Percentiles rank a stretch among this genome's conserved stretches.
These are phyloP conservation scores for Adansonia digitata DNA, from an alignment of 345 rosid species.

Conservation along the genomic window DNA sequence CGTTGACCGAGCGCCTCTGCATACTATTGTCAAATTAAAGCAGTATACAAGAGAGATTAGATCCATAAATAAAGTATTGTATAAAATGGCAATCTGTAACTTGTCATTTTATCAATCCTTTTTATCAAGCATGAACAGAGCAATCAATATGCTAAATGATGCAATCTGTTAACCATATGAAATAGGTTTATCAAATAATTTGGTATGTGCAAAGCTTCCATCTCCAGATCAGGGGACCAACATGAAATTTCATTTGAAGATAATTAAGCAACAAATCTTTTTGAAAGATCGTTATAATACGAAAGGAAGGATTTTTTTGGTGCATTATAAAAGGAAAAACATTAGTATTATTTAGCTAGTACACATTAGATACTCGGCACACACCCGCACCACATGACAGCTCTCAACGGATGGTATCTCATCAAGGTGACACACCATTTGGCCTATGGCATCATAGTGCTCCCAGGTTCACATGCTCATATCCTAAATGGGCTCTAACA, in stretches of 20 bases:
- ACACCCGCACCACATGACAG: not conserved
- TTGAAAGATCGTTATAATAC: not conserved
- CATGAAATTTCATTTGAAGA: not conserved
- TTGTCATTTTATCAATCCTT: not conserved
- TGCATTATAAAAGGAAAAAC: no score
- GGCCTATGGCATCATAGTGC: not conserved
- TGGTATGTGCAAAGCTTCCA: constrained; percentile 1
- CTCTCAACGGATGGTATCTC: not conserved
- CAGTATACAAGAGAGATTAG: not conserved
- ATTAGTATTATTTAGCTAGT: not conserved
- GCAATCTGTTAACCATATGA: not conserved
- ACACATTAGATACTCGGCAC: not conserved
- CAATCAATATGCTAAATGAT: not conserved
- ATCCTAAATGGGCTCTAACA: not conserved
- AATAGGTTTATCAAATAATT: not conserved
- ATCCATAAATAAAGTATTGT: not conserved
- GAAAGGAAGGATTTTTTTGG: not conserved
- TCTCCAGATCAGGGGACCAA: not conserved
- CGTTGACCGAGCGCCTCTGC: constrained; percentile 75
- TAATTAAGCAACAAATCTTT: not conserved
- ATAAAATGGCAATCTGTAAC: not conserved
- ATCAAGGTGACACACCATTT: not conserved
- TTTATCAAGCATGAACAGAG: not conserved
- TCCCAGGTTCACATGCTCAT: not conserved
- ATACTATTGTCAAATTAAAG: not conserved